phyloP scores from a whole-genome alignment of 2,329 filamentous ascomycete species.

The Talaromyces sp. region DNA sequence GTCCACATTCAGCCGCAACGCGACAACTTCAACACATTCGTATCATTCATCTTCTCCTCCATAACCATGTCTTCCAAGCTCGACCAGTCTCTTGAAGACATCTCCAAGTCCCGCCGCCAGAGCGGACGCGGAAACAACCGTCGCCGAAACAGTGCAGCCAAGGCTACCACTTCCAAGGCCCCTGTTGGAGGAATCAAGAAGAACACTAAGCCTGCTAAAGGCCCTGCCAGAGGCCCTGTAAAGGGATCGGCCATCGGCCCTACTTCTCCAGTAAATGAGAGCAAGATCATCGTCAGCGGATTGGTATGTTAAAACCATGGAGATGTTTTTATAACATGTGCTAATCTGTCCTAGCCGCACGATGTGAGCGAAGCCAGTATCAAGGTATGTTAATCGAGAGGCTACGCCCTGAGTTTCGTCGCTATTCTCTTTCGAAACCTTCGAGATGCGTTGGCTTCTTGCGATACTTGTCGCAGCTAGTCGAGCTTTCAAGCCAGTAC shows the following conservation, averaged over 20 bases:
- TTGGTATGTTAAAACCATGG: slow-evolving; percentile 60
- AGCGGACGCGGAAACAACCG: slow-evolving; percentile 43
- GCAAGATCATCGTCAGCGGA: slow-evolving; percentile 98
- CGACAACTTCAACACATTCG: slow-evolving; percentile 4
- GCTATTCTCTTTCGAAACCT: slow-evolving; percentile 50
- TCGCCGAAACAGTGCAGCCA: slow-evolving; percentile 38
- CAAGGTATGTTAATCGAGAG: slow-evolving; percentile 99
- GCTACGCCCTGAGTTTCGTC: slow-evolving; percentile 65
- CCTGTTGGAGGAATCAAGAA: slow-evolving; percentile 86
- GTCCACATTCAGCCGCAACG: not conserved
- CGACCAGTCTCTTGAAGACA: slow-evolving; percentile 95
- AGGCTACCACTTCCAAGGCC: slow-evolving; percentile 50
- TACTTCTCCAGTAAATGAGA: slow-evolving; percentile 61
- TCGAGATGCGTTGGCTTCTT: slow-evolving; percentile 35
- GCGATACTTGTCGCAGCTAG: slow-evolving; percentile 22
- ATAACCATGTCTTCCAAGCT: slow-evolving; percentile 84
- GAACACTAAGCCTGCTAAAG: slow-evolving; percentile 51
- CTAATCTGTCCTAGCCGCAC: slow-evolving; percentile 66
- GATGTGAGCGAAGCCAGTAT: slow-evolving; percentile 97
- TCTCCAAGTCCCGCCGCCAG: slow-evolving; percentile 70
- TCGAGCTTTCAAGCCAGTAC: slow-evolving; percentile 27
- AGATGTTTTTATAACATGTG: slow-evolving; percentile 12
- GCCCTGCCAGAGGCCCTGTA: slow-evolving; percentile 34
- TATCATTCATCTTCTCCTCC: slow-evolving; percentile 12
- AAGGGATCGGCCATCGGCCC: slow-evolving; percentile 61